Conservation (phyloP, 139 green algal species). For the Chlamydomonas urium region DNA sequence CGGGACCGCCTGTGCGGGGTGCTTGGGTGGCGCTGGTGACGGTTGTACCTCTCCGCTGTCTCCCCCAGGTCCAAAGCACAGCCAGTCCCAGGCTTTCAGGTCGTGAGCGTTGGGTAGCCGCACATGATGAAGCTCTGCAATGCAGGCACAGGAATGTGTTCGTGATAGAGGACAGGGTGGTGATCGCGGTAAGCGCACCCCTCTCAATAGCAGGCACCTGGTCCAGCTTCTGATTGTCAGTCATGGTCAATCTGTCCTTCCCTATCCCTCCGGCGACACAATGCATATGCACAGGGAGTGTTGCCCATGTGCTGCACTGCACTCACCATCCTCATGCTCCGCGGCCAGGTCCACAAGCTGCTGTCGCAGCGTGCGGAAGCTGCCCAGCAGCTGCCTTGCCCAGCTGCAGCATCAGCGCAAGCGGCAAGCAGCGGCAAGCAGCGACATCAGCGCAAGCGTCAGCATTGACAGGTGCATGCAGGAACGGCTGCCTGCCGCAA, state of each 20-base stretch:
- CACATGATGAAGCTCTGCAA: constrained; percentile 4
- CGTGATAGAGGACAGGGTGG: too few species aligned
- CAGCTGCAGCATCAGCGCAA: constrained; percentile 2
- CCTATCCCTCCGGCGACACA: too few species aligned
- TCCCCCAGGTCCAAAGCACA: constrained; percentile 23
- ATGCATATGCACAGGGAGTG: too few species aligned
- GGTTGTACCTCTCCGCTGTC: background rate
- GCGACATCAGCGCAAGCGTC: background rate
- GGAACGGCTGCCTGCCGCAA: too few species aligned
- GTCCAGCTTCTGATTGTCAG: too few species aligned
- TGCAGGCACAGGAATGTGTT: background rate
- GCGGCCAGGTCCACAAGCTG: background rate
- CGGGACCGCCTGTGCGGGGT: too few species aligned
- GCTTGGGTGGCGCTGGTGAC: background rate
- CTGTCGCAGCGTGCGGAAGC: background rate
- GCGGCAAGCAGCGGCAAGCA: background rate
- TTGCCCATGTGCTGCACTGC: too few species aligned
- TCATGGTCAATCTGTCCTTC: too few species aligned
- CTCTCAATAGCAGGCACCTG: too few species aligned
- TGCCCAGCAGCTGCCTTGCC: background rate
- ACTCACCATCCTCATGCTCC: constrained; percentile 7
- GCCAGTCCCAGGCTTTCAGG: constrained; percentile 17
- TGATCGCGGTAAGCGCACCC: too few species aligned
- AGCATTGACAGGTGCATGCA: too few species aligned
- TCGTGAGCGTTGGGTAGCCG: constrained; percentile 5